phyloP scores from a whole-genome alignment of 2,329 filamentous ascomycete species.

The Grosmannia clavigera region DNA sequence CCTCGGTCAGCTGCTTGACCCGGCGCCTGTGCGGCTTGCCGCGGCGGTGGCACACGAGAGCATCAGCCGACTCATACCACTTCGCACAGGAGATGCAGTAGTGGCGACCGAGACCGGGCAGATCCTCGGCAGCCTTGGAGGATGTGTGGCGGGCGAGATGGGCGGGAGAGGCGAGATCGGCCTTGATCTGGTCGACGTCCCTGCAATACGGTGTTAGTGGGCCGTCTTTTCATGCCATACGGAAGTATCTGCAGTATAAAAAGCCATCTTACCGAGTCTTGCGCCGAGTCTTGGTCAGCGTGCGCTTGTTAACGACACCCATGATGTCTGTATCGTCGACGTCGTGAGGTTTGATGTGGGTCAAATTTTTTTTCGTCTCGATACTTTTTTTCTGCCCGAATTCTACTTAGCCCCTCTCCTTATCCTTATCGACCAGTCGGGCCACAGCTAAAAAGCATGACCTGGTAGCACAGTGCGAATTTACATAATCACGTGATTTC shows the following conservation, averaged over 20 bases:
- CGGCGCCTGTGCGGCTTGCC: slow-evolving; percentile 91
- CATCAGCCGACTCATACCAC: slow-evolving; percentile 82
- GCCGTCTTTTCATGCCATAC: not conserved
- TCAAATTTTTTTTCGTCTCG: not conserved
- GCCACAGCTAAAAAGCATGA: not conserved
- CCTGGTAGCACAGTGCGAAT: not conserved
- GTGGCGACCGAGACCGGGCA: slow-evolving; percentile 72
- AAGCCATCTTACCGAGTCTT: slow-evolving; percentile 43
- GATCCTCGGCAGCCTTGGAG: slow-evolving; percentile 69
- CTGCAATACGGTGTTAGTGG: slow-evolving; percentile 30
- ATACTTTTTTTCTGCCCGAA: not conserved
- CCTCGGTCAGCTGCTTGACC: slow-evolving; percentile 75
- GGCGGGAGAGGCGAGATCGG: slow-evolving; percentile 64
- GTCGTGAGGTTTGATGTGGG: not conserved
- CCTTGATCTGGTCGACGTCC: slow-evolving; percentile 85
- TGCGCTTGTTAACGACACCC: slow-evolving; percentile 55
- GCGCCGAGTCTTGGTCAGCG: slow-evolving; percentile 63
- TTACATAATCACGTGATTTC: not conserved
- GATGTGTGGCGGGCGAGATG: slow-evolving; percentile 71
- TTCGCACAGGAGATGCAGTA: slow-evolving; percentile 94
- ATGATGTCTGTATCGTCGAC: slow-evolving; percentile 30
- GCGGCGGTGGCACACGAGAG: slow-evolving; percentile 61
- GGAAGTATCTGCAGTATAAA: not conserved
- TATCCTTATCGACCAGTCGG: not conserved
- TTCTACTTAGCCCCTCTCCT: not conserved